These are phyloP conservation scores for Epichloe scottii DNA, from an alignment of 2,329 filamentous ascomycete genomes.

Conservation along the genomic window DNA sequence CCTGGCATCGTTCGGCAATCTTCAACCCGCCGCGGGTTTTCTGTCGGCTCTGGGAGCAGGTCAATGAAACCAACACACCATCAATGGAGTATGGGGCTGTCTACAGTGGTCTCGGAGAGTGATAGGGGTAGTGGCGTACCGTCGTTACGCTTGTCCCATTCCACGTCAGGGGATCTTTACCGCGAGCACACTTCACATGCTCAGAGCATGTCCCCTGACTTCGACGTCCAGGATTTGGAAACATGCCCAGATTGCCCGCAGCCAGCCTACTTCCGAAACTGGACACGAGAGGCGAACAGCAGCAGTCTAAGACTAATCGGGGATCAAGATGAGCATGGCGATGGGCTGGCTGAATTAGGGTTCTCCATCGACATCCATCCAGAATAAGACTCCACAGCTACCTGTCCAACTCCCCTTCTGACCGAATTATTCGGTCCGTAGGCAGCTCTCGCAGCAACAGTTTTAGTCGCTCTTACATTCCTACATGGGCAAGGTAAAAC, in stretches of 20 bases:
- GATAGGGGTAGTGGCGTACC: constrained; percentile 38
- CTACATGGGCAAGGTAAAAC: constrained; percentile 40
- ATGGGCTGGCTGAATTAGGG: constrained; percentile 47
- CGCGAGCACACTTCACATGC: constrained; percentile 22
- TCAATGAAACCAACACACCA: constrained; percentile 28
- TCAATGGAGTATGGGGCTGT: constrained; percentile 52
- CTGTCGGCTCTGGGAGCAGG: not conserved
- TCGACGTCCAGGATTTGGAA: not conserved
- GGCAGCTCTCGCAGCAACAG: constrained; percentile 36
- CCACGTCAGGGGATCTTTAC: constrained; percentile 32
- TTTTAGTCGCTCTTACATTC: constrained; percentile 31
- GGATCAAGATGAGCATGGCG: constrained; percentile 51
- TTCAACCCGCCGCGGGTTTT: not conserved
- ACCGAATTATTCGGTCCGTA: constrained; percentile 40
- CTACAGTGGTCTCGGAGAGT: constrained; percentile 50
- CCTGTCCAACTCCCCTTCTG: constrained; percentile 35
- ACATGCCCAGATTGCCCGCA: constrained; percentile 32
- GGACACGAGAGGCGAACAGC: constrained; percentile 21
- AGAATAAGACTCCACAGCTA: constrained; percentile 40
- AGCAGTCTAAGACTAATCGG: constrained; percentile 33
- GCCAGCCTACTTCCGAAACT: constrained; percentile 28
- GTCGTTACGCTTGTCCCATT: constrained; percentile 34
- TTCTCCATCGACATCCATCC: constrained; percentile 39
- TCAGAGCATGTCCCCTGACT: not conserved
- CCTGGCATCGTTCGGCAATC: not conserved